Evolutionary conservation across 2,329 filamentous ascomycete species (phyloP).

Genomic region (Graphilbum sp.): DNA sequence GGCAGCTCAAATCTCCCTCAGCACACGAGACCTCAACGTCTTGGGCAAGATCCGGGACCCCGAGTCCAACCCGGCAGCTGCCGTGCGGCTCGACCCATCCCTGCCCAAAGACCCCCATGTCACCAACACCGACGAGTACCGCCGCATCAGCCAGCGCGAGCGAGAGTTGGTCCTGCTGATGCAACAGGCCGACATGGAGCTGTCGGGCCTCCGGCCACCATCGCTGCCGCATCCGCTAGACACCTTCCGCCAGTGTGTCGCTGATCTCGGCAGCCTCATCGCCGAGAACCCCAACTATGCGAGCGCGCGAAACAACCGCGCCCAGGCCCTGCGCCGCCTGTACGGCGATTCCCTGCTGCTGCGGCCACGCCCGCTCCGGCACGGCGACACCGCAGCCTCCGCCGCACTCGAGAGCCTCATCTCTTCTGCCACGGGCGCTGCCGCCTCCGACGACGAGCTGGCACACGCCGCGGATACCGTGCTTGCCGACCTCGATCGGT

Average conservation of each 20-base stretch:
- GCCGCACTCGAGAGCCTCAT: conserved; percentile 13
- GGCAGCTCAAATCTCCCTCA: conserved; percentile 24
- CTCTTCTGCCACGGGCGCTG: conserved; percentile 5
- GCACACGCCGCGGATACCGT: conserved; percentile 14
- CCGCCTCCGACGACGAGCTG: conserved; percentile 14
- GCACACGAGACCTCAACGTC: conserved; percentile 41
- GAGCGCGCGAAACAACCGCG: conserved; percentile 59
- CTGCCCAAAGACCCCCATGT: conserved; percentile 42
- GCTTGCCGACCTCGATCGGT: conserved; percentile 37
- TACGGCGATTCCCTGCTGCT: conserved; percentile 45
- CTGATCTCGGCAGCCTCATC: conserved; percentile 38
- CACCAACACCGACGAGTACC: conserved; percentile 32
- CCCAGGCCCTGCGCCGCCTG: conserved; percentile 45
- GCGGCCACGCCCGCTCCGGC: conserved; percentile 6
- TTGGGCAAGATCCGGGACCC: conserved; percentile 53
- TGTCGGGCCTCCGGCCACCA: conserved; percentile 25
- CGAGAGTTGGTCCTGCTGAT: conserved; percentile 35
- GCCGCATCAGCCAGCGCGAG: conserved; percentile 31
- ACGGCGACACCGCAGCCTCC: neutral
- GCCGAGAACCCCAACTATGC: conserved; percentile 46
- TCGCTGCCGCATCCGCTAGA: conserved; percentile 18
- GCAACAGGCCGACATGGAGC: conserved; percentile 36
- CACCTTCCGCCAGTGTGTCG: conserved; percentile 30
- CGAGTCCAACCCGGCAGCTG: conserved; percentile 39
- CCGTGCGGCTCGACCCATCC: conserved; percentile 35